A percentile compares a stretch with the other conserved stretches of the same genome.
Evolutionary conservation across 495 filamentous ascomycete species (phyloP).

Genomic region (Penicillium malachiteum): DNA sequence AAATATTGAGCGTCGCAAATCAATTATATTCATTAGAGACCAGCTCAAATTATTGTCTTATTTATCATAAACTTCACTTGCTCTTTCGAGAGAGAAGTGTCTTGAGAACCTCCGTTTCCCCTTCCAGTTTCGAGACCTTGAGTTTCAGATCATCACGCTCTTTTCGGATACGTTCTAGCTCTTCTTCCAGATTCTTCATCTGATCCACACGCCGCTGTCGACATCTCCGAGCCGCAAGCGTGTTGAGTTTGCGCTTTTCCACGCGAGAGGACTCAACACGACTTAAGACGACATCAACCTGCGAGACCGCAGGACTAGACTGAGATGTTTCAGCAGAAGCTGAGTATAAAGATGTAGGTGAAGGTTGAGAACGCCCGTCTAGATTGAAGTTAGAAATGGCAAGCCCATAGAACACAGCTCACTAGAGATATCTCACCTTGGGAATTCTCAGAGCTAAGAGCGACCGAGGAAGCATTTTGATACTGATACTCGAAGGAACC

Average conservation of each 20-base stretch:
- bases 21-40: slow-evolving; percentile 7
- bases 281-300: slow-evolving; percentile 17
- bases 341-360: slow-evolving; percentile 22
- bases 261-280: slow-evolving; percentile 30
- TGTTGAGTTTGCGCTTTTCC: slow-evolving; percentile 64
- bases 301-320: slow-evolving; percentile 21
- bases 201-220: slow-evolving; percentile 68
- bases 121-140: slow-evolving; percentile 60
- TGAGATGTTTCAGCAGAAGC: slow-evolving; percentile 17
- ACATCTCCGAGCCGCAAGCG: slow-evolving; percentile 68
- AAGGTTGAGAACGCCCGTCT: slow-evolving; percentile 23
- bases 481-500: slow-evolving; percentile 15
- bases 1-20: background rate
- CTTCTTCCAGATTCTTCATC: slow-evolving; percentile 60
- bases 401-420: background rate
- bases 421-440: slow-evolving; percentile 15
- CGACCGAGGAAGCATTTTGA: slow-evolving; percentile 9
- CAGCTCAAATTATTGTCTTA: slow-evolving; percentile 11
- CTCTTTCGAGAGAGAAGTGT: slow-evolving; percentile 28
- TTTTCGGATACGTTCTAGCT: slow-evolving; percentile 55
- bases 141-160: slow-evolving; percentile 68
- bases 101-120: slow-evolving; percentile 50
- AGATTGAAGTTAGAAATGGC: background rate
- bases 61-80: slow-evolving; percentile 6
- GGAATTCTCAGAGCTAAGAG: slow-evolving; percentile 25